Evolutionary conservation across 164 flowering plant species (phyloP).

Genomic region (Vitis cinerea): DNA sequence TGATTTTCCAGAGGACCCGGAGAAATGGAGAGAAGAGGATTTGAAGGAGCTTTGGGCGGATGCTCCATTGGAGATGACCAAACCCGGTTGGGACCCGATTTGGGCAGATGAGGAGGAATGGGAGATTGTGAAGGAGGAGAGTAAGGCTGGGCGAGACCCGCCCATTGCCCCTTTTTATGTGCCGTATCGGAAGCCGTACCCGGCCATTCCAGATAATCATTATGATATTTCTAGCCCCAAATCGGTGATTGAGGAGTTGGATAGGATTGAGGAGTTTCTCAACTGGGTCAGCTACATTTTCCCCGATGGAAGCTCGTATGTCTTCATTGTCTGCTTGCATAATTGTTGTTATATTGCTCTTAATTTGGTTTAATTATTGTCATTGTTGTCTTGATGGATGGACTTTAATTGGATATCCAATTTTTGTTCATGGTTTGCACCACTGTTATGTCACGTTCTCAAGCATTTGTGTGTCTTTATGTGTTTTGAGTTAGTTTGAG

Average conservation of each 20-base stretch:
- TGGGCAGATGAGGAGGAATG: conserved; percentile 83
- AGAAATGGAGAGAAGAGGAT: conserved; percentile 86
- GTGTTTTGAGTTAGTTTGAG: no score
- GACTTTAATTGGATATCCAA: no score
- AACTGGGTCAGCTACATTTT: conserved; percentile 91
- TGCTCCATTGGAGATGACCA: conserved; percentile 46
- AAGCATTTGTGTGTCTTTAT: no score
- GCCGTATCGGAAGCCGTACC: conserved; percentile 71
- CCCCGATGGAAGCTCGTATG: conserved; percentile 86
- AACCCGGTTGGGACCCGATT: conserved; percentile 89
- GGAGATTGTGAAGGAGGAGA: conserved; percentile 44
- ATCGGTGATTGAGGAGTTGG: conserved; percentile 75
- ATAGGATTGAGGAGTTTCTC: conserved; percentile 91
- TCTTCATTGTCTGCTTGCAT: conserved; percentile 6
- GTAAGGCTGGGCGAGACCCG: conserved; percentile 52
- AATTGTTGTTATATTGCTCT: no score
- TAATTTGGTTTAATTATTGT: no score
- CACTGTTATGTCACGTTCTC: no score
- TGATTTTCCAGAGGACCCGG: conserved; percentile 76
- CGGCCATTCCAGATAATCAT: conserved; percentile 68
- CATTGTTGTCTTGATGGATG: no score
- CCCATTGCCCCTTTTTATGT: conserved; percentile 83
- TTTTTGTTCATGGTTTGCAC: no score
- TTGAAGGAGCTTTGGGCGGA: conserved; percentile 80
- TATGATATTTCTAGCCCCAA: conserved; percentile 59